Base-by-base conservation (phyloP, 345 rosid genomes). In the Schrenkiella parvula region DNA sequence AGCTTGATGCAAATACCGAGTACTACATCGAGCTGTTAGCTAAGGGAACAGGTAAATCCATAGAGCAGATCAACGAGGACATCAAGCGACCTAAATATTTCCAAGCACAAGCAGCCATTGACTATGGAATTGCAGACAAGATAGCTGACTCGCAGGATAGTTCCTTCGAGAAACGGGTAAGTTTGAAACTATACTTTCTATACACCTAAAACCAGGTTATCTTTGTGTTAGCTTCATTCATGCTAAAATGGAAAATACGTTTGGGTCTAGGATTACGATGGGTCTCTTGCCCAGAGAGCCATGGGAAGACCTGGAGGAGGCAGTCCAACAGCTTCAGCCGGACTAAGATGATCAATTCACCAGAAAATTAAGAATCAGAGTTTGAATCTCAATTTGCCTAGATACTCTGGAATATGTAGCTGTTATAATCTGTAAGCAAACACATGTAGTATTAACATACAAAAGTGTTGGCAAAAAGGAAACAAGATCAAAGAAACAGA, bases 121-220 rank as follows among this genome's bases (percentile, higher is more conserved):
- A 87, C 43, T 91, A 89, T 68, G 99, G 99, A 41, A 64, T 95
- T 47, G 99, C 86, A 29, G 99, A 95, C 83, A 89, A 88, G 81
- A 78, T 89, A 53, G 76, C 88, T 14, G 81, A 79, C 82, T 79
- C 89, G 1, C 80, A 70, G 51, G 88, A 89, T 60, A 54, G 62
- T 25, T 85, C 89, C 13, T 93, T 76, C 21, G 87, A 87, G 80
- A 86, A 81, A 75, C 75, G 86, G 85, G 96, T 89, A 85, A 53
- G 46, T 18, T 58, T 61, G 44, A 41, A 18, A 13, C n/a, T 34
- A 34, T 10, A 18, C 19, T 35, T 43, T 42, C 21, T 13, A 51
- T 15, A 21, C 69, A 26, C 31, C 43, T 11, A 35, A 21, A 44
- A 37, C 53, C 60, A 69, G 46, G 68, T 60, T 21, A 32, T 50